These are phyloP conservation scores for Debaryomyces sp. DNA, from an alignment of 1,139 yeast species.

Conservation along the genomic window DNA sequence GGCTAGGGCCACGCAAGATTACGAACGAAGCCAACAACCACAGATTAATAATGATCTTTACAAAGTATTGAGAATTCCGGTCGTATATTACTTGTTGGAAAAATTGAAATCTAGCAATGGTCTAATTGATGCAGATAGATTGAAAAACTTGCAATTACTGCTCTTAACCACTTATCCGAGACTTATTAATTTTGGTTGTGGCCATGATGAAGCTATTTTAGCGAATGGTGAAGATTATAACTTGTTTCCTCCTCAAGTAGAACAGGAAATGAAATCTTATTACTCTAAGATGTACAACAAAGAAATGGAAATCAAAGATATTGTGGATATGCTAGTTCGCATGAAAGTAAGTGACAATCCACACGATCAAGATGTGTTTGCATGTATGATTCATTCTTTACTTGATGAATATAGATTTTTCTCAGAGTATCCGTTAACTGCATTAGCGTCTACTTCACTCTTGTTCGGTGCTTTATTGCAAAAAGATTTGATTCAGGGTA, in stretches of 20 bases:
- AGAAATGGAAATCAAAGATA: conserved; percentile 86
- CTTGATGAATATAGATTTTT: conserved; percentile 94
- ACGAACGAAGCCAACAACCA: conserved; percentile 36
- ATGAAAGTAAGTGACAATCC: conserved; percentile 81
- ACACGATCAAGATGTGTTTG: conserved; percentile 92
- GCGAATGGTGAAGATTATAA: conserved; percentile 60
- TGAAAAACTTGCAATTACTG: conserved; percentile 75
- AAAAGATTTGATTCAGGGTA: conserved; percentile 84
- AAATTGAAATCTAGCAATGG: conserved; percentile 43
- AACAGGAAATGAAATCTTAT: conserved; percentile 89
- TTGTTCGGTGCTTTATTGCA: conserved; percentile 90
- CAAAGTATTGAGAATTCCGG: conserved; percentile 35
- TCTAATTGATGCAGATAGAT: conserved; percentile 57
- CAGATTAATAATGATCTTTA: conserved; percentile 15
- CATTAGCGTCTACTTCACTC: conserved; percentile 93
- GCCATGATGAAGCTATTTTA: conserved; percentile 84
- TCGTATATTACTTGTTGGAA: conserved; percentile 39
- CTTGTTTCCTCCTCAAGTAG: conserved; percentile 73
- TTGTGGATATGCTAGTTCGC: conserved; percentile 77
- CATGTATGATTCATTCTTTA: conserved; percentile 95
- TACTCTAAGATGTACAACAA: conserved; percentile 94
- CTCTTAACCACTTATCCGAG: conserved; percentile 90
- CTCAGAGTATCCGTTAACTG: conserved; percentile 92
- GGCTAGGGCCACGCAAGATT: conserved; percentile 43
- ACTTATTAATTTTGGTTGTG: conserved; percentile 87